Percentiles rank a stretch among this genome's conserved stretches.
Evolutionary conservation across 2,329 filamentous ascomycete genomes (phyloP).

Genomic region (Colletotrichum sp.): DNA sequence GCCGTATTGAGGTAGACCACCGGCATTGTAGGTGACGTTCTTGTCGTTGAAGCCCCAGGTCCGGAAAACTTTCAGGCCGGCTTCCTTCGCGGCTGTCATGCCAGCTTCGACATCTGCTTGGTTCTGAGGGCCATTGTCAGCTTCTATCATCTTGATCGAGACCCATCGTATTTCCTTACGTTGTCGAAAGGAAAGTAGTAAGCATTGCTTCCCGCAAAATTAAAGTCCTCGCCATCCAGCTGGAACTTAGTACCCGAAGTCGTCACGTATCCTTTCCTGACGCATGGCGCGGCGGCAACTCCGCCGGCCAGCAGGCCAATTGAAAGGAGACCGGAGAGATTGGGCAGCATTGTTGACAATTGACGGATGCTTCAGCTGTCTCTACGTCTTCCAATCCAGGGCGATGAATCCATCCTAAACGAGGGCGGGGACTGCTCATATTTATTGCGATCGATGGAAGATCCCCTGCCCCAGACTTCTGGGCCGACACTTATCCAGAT

Average conservation of each 20-base stretch:
- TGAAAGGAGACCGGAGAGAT: constrained; percentile 15
- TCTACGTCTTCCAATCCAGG: background rate
- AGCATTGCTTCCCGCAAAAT: constrained; percentile 62
- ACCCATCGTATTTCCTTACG: constrained; percentile 34
- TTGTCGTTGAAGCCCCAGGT: constrained; percentile 65
- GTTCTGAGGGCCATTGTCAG: constrained; percentile 35
- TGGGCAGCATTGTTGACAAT: background rate
- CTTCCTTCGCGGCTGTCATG: constrained; percentile 48
- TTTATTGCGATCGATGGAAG: background rate
- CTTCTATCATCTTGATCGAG: background rate
- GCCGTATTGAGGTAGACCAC: constrained; percentile 56
- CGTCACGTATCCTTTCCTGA: constrained; percentile 49
- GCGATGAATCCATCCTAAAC: background rate
- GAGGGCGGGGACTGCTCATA: background rate
- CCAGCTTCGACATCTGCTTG: constrained; percentile 51
- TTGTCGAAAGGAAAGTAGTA: constrained; percentile 61
- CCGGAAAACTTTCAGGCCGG: constrained; percentile 57
- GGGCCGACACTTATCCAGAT: background rate
- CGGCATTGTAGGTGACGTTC: constrained; percentile 49
- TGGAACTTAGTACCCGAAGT: constrained; percentile 55
- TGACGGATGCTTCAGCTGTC: background rate
- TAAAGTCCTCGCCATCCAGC: constrained; percentile 59
- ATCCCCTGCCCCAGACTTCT: background rate
- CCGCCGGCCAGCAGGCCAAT: constrained; percentile 18
- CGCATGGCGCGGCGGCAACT: constrained; percentile 14